These are phyloP conservation scores for Babesia microti DNA, from an alignment of 169 alveolate genomes.

Conservation along the genomic window DNA sequence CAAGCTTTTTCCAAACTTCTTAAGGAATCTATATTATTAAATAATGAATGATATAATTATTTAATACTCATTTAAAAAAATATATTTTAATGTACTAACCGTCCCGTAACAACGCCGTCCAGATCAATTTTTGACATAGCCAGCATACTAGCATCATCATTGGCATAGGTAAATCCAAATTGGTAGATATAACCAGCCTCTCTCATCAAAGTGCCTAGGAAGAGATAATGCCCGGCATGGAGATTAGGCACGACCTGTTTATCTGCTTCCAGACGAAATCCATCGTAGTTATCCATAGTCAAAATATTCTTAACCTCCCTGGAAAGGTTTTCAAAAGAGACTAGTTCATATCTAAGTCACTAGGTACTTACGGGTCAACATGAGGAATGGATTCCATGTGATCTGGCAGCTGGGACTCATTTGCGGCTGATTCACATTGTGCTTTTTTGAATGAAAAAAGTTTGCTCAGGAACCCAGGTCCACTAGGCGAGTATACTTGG, in stretches of 20 bases:
- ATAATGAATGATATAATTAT: no score
- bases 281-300: slow-evolving; percentile 80
- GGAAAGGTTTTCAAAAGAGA: slow-evolving; percentile 60
- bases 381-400: no score
- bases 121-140: slow-evolving; percentile 65
- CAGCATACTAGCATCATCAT: slow-evolving; percentile 60
- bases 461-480: no score
- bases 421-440: no score
- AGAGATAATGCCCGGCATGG: slow-evolving; percentile 72
- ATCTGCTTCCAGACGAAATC: slow-evolving; percentile 79
- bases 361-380: no score
- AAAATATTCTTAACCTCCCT: slow-evolving; percentile 72
- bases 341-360: slow-evolving; percentile 26
- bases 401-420: no score
- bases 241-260: slow-evolving; percentile 64
- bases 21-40: slow-evolving; percentile 42
- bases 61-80: neutral
- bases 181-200: slow-evolving; percentile 74
- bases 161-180: slow-evolving; percentile 76
- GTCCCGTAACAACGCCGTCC: slow-evolving; percentile 70
- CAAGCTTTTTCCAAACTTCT: slow-evolving; percentile 37
- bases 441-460: no score
- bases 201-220: slow-evolving; percentile 68
- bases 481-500: no score
- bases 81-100: slow-evolving; percentile 11